Evolutionary conservation across 2,329 filamentous ascomycete genomes (phyloP).

Genomic region (Beauveria sp.): DNA sequence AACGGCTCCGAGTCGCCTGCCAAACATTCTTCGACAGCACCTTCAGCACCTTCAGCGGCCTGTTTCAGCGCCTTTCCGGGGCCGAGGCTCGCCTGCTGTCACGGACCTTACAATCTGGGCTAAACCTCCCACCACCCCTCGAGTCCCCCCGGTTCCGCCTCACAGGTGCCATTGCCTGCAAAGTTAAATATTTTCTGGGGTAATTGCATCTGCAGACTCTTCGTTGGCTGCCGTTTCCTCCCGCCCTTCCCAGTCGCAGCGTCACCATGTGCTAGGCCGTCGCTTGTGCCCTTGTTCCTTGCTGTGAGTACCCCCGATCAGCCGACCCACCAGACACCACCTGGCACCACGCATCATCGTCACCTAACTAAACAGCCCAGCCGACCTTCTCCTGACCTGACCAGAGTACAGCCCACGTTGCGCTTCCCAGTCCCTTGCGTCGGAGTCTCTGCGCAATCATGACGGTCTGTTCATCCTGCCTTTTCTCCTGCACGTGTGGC

Average conservation of each 20-base stretch:
- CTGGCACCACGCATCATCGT: constrained; percentile 1
- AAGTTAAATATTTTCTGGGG: background rate
- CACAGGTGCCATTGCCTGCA: background rate
- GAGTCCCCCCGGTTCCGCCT: constrained; percentile 8
- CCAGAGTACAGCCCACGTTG: constrained; percentile 1
- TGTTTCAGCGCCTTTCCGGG: background rate
- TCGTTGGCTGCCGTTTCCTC: background rate
- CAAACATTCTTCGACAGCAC: background rate
- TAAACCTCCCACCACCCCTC: background rate
- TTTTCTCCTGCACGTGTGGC: background rate
- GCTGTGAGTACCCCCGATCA: background rate
- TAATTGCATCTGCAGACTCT: background rate
- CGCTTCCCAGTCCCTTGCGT: constrained; percentile 3
- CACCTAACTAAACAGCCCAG: background rate
- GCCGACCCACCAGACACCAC: constrained; percentile 6
- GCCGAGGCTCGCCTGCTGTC: constrained; percentile 5
- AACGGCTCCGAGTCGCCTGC: no score
- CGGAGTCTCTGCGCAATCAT: constrained; percentile 4
- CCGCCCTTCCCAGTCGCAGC: background rate
- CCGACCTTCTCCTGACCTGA: constrained; percentile 4
- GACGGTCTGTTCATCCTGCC: constrained; percentile 5
- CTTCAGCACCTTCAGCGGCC: background rate
- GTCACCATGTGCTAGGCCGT: constrained; percentile 9
- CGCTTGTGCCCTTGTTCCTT: constrained; percentile 12
- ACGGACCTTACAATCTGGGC: background rate